These are phyloP conservation scores for Ceratocystis eucalypticola DNA, from an alignment of 2,329 filamentous ascomycete species.

Conservation along the genomic window DNA sequence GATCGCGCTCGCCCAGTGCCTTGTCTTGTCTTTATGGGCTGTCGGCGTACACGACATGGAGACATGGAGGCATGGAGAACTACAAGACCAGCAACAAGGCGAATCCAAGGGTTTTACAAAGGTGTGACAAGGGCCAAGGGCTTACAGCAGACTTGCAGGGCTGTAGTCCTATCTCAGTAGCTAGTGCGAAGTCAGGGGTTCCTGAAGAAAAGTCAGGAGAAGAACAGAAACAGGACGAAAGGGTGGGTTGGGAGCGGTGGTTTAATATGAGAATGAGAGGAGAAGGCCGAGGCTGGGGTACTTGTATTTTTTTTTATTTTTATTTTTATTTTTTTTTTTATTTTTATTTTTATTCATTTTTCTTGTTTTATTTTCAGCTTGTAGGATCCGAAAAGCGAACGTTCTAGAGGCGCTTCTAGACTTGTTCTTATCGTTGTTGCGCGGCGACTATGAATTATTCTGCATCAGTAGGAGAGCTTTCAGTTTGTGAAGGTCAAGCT, in stretches of 20 bases:
- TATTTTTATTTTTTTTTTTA: background rate
- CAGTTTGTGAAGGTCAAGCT: background rate
- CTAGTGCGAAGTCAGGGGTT: background rate
- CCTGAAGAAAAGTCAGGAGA: constrained; percentile 1
- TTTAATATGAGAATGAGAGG: background rate
- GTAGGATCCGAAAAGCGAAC: background rate
- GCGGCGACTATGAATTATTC: background rate
- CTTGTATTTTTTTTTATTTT: background rate
- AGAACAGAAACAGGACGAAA: background rate
- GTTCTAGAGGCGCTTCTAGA: constrained; percentile 2
- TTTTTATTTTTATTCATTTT: background rate
- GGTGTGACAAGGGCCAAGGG: background rate
- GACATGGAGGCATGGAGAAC: background rate
- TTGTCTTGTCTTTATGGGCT: background rate
- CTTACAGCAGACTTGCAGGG: background rate
- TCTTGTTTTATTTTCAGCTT: background rate
- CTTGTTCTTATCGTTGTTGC: constrained; percentile 5
- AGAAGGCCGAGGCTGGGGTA: background rate
- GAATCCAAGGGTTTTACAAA: background rate
- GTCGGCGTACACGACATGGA: background rate
- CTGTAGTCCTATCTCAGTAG: background rate
- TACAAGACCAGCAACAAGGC: background rate
- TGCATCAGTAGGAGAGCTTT: background rate
- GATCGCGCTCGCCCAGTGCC: background rate
- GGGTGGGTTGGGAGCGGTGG: background rate